Evolutionary conservation across 345 rosid genomes (phyloP).

Genomic region (Brassica rapa): DNA sequence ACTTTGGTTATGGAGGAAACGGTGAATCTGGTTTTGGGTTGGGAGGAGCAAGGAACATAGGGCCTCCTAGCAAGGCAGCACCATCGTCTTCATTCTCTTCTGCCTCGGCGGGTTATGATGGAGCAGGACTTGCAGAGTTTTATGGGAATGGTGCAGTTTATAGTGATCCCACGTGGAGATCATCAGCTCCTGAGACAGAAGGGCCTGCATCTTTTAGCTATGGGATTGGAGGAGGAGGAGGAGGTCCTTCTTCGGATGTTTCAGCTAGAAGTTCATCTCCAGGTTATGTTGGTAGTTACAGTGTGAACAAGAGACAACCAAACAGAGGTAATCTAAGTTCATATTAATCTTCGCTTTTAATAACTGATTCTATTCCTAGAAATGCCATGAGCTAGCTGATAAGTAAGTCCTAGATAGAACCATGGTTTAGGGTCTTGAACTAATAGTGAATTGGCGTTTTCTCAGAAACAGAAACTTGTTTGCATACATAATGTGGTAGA

Average conservation of each 20-base stretch:
- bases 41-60: conserved; percentile 47
- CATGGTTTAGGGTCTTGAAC: not conserved
- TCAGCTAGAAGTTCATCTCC: conserved; percentile 63
- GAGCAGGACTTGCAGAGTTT: conserved; percentile 58
- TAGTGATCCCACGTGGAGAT: conserved; percentile 81
- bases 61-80: conserved; percentile 44
- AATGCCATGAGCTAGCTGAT: conserved; percentile 13
- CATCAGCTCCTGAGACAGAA: conserved; percentile 65
- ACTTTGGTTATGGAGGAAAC: conserved; percentile 39
- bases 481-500: not conserved
- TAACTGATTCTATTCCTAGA: conserved; percentile 21
- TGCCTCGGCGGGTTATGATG: conserved; percentile 54
- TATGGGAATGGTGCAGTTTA: conserved; percentile 67
- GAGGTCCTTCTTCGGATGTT: conserved; percentile 68
- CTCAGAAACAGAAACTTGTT: not conserved
- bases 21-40: conserved; percentile 39
- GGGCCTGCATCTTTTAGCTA: conserved; percentile 68
- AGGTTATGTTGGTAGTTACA: conserved; percentile 74
- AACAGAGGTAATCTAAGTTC: conserved; percentile 73
- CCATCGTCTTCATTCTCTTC: conserved; percentile 69
- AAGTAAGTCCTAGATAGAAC: not conserved
- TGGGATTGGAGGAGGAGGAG: conserved; percentile 52
- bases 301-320: conserved; percentile 72
- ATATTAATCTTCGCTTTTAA: not conserved
- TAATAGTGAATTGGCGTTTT: not conserved